phyloP scores from a whole-genome alignment of 129 eudicot genomes.

The Chrysanthemum makinoi region DNA sequence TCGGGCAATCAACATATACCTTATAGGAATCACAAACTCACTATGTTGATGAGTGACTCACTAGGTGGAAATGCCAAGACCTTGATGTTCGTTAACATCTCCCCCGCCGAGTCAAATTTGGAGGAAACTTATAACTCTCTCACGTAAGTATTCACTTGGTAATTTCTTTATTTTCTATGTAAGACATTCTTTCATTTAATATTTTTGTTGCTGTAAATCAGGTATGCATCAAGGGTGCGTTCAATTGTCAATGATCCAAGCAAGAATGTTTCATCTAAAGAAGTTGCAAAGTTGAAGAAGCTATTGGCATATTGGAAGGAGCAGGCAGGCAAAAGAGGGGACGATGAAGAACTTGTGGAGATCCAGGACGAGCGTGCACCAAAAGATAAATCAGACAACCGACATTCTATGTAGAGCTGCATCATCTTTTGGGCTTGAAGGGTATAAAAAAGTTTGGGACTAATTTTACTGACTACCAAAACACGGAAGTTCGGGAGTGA shows the following conservation, averaged over 20 bases:
- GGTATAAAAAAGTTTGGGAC: conserved; percentile 12
- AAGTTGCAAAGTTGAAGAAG: conserved; percentile 85
- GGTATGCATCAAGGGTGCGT: conserved; percentile 96
- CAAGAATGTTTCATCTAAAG: conserved; percentile 90
- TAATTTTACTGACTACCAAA: conserved; percentile 22
- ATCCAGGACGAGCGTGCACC: conserved; percentile 77
- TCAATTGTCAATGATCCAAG: conserved; percentile 95
- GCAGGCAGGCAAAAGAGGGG: conserved; percentile 84
- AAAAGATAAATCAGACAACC: conserved; percentile 55
- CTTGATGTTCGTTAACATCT: conserved; percentile 88
- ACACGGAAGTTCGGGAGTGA: neutral
- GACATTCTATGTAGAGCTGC: conserved; percentile 69
- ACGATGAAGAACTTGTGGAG: conserved; percentile 88
- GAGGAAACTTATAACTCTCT: conserved; percentile 93
- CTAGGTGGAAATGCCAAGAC: conserved; percentile 98
- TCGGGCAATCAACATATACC: conserved; percentile 93
- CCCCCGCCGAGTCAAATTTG: conserved; percentile 91
- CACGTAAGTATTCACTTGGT: conserved; percentile 46
- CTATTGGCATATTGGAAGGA: conserved; percentile 84
- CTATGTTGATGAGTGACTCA: conserved; percentile 98
- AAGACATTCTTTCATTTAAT: neutral
- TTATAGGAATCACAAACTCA: conserved; percentile 87
- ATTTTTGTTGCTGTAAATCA: conserved; percentile 2
- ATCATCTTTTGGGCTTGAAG: conserved; percentile 12
- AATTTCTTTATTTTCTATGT: neutral